A percentile compares a stretch with the other conserved stretches of the same genome.
These are phyloP conservation scores for Geotrichum histeridarum DNA, from an alignment of 1,139 yeast genomes.

Conservation along the genomic window DNA sequence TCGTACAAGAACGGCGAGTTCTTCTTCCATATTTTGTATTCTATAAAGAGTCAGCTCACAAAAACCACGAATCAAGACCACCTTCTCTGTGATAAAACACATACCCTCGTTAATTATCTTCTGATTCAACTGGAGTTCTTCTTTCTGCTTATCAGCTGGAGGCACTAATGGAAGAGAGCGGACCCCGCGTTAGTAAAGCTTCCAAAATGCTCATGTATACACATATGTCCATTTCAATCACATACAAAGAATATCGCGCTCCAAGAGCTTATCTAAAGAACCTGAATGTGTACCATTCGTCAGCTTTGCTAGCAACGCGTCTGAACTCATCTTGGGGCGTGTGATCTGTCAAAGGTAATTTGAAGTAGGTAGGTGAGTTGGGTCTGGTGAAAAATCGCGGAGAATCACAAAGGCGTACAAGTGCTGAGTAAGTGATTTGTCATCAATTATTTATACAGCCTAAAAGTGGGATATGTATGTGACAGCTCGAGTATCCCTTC, in stretches of 20 bases:
- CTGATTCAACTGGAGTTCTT: conserved; percentile 48
- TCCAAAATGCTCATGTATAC: neutral
- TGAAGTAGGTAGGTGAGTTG: neutral
- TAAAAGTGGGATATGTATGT: too few species aligned
- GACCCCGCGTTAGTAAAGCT: neutral
- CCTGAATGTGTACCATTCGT: conserved; percentile 4
- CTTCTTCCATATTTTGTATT: conserved; percentile 64
- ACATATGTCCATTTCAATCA: neutral
- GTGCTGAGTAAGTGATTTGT: too few species aligned
- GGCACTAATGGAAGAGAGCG: conserved; percentile 11
- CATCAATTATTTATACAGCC: too few species aligned
- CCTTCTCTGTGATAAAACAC: conserved; percentile 15
- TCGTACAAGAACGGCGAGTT: conserved; percentile 84
- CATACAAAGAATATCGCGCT: conserved; percentile 12
- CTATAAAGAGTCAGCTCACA: conserved; percentile 18
- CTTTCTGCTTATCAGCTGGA: conserved; percentile 25
- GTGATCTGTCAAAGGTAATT: neutral
- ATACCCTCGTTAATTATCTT: conserved; percentile 44
- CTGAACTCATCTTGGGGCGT: conserved; percentile 15
- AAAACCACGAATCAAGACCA: neutral
- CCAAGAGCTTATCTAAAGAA: conserved; percentile 9
- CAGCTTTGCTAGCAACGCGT: conserved; percentile 19
- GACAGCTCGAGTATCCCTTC: too few species aligned
- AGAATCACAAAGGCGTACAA: neutral
- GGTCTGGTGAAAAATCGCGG: neutral